Evolutionary conservation across 441 rosid species (phyloP), one percentile per base, ranked within the genome.

Genomic region (Daphne laureola): DNA sequence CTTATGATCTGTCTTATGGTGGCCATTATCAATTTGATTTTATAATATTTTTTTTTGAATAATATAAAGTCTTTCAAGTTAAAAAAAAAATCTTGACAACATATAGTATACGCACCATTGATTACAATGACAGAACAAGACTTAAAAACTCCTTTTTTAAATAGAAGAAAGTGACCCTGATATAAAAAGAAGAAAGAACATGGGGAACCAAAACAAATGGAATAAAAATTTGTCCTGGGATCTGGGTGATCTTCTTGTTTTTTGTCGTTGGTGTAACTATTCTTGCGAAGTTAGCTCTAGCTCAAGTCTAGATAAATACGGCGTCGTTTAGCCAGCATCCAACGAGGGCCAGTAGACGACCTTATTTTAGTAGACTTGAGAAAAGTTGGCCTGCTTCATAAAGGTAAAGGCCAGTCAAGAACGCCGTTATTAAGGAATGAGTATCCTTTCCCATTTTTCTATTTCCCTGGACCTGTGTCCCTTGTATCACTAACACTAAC

Each of bases 311-410:
- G 61, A 14, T 8, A 58, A 66, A 78, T 74, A 82, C 83, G 86
- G 69, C 69, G 75, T 68, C 81, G 80, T 74, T 73, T 76, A 80
- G 84, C 67, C 69, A 73, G 66, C 81, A 78, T 74, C 46, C 31
- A 13, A 38, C 1, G 2, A 3, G 12, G 5, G 2, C 9, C 1
- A 0, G 18, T 31, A 45, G 47, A 50, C 18, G 56, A 54, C 66
- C 73, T 57, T 66, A 67, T 74, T 67, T 65, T 53, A 56, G 57
- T 75, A 73, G 86, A 79, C 89, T 78, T 62, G 43, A 48, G 35
- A 41, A 41, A 8, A 31, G 11, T 31, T 31, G 38, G 38, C 38
- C 38, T 21, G 25, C 38, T 8, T 31, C 38, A 6, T 31, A 40
- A 13, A 8, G 43, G 9, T 31, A 15, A 43, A 51, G 45, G 54